These are phyloP conservation scores for Salix viminalis DNA, from an alignment of 345 rosid genomes.

Conservation along the genomic window DNA sequence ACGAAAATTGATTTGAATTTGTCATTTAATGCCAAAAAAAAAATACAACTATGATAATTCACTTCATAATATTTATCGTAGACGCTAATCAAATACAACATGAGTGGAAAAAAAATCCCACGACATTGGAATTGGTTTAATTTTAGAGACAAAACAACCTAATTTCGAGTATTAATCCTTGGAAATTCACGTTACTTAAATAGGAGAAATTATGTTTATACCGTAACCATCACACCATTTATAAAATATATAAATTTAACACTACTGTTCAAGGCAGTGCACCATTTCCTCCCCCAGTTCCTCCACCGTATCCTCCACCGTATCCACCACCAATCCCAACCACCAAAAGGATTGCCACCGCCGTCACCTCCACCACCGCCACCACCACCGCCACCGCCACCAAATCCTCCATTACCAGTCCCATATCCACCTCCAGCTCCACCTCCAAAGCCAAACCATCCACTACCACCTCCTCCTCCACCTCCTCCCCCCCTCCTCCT, in stretches of 20 bases:
- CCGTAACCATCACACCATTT: too few species aligned
- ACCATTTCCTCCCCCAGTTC: conserved; percentile 3
- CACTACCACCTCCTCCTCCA: conserved; percentile 8
- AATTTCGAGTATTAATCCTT: background rate
- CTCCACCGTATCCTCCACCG: conserved; percentile 12
- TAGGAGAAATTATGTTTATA: background rate
- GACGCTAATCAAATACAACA: background rate
- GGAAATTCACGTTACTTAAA: background rate
- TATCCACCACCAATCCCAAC: background rate
- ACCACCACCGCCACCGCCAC: background rate
- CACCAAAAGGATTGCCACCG: background rate
- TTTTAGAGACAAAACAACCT: background rate
- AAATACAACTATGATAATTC: too few species aligned
- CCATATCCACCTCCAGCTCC: conserved; percentile 2
- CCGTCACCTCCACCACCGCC: background rate
- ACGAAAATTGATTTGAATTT: too few species aligned
- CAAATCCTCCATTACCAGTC: background rate
- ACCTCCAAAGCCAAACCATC: conserved; percentile 6
- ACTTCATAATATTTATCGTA: too few species aligned
- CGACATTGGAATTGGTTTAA: background rate
- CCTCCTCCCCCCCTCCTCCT: conserved; percentile 6
- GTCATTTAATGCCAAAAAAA: too few species aligned
- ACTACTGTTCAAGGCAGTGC: conserved; percentile 12
- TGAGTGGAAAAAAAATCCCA: background rate
- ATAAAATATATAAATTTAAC: background rate